Percentiles rank a stretch among this genome's conserved stretches.
phyloP scores from a whole-genome alignment of 805 yeast genomes.

The Cyberlindnera nakhonratchasimensis region DNA sequence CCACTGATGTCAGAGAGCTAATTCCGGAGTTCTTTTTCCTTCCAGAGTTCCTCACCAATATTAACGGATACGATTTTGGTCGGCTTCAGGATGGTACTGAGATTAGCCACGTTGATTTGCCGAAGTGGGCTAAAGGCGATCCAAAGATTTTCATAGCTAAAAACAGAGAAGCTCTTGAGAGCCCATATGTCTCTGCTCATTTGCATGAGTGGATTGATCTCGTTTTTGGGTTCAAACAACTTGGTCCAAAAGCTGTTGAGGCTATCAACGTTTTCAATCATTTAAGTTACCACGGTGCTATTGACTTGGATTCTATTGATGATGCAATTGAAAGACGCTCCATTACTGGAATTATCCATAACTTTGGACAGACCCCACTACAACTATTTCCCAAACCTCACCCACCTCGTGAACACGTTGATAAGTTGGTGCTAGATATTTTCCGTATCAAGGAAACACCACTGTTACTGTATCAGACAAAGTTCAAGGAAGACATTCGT shows the following conservation, averaged over 20 bases:
- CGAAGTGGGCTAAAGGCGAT: constrained; percentile 82
- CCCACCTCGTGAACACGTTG: constrained; percentile 43
- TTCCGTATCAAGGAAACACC: constrained; percentile 35
- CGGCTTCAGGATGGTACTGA: constrained; percentile 53
- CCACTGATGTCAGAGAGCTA: constrained; percentile 84
- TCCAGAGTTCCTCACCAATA: constrained; percentile 72
- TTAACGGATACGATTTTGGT: constrained; percentile 70
- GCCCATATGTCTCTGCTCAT: constrained; percentile 72
- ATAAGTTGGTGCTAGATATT: constrained; percentile 35
- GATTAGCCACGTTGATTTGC: constrained; percentile 63
- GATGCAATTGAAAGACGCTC: constrained; percentile 75
- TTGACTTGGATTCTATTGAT: constrained; percentile 66
- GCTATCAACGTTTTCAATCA: constrained; percentile 79
- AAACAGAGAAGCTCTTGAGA: constrained; percentile 80
- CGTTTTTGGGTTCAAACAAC: constrained; percentile 77
- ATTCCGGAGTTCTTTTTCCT: constrained; percentile 83
- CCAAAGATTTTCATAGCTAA: constrained; percentile 69
- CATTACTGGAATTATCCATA: constrained; percentile 79
- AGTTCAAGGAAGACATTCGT: constrained; percentile 37
- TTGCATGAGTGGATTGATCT: constrained; percentile 84
- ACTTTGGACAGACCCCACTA: constrained; percentile 87
- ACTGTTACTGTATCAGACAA: constrained; percentile 41
- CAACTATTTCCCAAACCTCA: constrained; percentile 71
- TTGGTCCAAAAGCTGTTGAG: constrained; percentile 63
- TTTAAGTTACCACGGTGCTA: constrained; percentile 80